phyloP scores from a whole-genome alignment of 73 alveolate genomes.

The Stentor coeruleus region DNA sequence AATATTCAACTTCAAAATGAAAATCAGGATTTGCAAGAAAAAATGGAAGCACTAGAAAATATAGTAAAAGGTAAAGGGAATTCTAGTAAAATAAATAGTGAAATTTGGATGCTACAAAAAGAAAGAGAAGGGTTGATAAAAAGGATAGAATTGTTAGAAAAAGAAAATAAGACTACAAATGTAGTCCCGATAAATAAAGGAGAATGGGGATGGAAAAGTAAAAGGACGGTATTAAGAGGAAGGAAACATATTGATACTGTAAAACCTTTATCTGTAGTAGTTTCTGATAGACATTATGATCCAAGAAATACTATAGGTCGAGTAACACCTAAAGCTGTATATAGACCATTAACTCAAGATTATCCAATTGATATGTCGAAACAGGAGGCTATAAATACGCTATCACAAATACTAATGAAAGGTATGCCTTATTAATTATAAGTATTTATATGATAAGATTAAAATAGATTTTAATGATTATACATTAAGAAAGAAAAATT shows the following conservation, averaged over 20 bases:
- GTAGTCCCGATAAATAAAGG: not conserved
- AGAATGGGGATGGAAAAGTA: not conserved
- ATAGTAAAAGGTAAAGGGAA: not conserved
- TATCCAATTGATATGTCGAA: too few relatives aligned
- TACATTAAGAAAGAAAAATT: too few relatives aligned
- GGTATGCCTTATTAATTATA: too few relatives aligned
- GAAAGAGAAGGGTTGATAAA: not conserved
- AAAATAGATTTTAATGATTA: too few relatives aligned
- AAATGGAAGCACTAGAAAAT: not conserved
- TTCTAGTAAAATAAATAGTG: not conserved
- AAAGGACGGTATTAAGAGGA: not conserved
- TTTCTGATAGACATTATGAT: too few relatives aligned
- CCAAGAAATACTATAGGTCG: too few relatives aligned
- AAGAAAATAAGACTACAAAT: not conserved
- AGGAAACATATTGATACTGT: not conserved
- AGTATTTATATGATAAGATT: too few relatives aligned
- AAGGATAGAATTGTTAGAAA: not conserved
- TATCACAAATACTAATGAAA: too few relatives aligned
- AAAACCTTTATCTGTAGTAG: not conserved
- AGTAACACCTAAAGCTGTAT: too few relatives aligned
- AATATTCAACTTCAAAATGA: too few relatives aligned
- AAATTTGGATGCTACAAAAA: not conserved
- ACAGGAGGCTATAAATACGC: too few relatives aligned
- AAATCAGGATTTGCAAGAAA: not conserved
- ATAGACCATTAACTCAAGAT: too few relatives aligned